Conservation (phyloP, 805 yeast genomes). For the Jamesozyma jinghongensis region DNA sequence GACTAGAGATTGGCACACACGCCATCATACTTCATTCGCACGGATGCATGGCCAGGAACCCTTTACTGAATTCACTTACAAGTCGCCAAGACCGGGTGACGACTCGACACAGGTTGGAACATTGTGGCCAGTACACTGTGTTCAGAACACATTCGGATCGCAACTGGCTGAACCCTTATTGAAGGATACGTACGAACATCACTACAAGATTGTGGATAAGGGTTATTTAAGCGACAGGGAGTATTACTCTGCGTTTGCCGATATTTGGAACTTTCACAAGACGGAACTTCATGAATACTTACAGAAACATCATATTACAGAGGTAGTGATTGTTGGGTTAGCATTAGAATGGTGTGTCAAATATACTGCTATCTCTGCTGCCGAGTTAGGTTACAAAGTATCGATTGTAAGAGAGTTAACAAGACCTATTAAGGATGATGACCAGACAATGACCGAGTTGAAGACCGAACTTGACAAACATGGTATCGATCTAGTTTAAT, state of each 20-base stretch:
- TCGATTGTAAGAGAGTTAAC: slow-evolving; percentile 50
- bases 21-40: slow-evolving; percentile 74
- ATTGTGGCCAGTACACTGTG: slow-evolving; percentile 90
- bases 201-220: slow-evolving; percentile 46
- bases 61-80: slow-evolving; percentile 40
- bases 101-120: slow-evolving; percentile 33
- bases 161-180: slow-evolving; percentile 36
- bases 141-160: slow-evolving; percentile 62
- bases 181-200: slow-evolving; percentile 29
- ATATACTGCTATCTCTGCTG: slow-evolving; percentile 65
- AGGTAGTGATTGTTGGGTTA: slow-evolving; percentile 68
- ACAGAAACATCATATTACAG: slow-evolving; percentile 38
- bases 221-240: slow-evolving; percentile 69
- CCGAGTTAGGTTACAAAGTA: slow-evolving; percentile 52
- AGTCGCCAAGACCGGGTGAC: slow-evolving; percentile 38
- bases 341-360: slow-evolving; percentile 85
- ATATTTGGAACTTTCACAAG: slow-evolving; percentile 61
- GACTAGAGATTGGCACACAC: slow-evolving; percentile 87
- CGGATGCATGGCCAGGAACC: slow-evolving; percentile 47
- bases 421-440: slow-evolving; percentile 45
- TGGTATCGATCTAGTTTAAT: slow-evolving; percentile 7
- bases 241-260: slow-evolving; percentile 80
- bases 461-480: slow-evolving; percentile 15
- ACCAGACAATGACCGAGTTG: slow-evolving; percentile 15
- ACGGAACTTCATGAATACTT: slow-evolving; percentile 56